Conservation (phyloP, 2,329 filamentous ascomycete genomes). For the Cryoendolithus antarcticus region DNA sequence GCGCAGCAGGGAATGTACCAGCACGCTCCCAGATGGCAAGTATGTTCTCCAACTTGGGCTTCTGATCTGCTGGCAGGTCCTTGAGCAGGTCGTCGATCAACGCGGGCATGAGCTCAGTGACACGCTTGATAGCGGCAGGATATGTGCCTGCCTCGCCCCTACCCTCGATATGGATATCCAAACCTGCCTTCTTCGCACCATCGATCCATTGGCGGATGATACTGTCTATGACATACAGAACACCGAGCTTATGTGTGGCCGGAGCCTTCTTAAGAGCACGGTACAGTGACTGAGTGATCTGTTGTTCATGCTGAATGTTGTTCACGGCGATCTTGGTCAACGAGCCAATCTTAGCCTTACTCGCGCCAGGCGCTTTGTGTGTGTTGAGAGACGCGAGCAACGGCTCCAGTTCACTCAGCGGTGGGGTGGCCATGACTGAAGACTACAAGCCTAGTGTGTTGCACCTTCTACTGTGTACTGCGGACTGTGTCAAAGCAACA, state of each 20-base stretch:
- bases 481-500: too few relatives aligned
- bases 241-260: slow-evolving; percentile 91
- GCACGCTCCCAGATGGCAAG: slow-evolving; percentile 97
- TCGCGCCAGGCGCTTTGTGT: slow-evolving; percentile 87
- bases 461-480: too few relatives aligned
- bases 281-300: slow-evolving; percentile 90
- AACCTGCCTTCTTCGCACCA: slow-evolving; percentile 75
- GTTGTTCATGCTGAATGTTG: slow-evolving; percentile 87
- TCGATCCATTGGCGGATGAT: slow-evolving; percentile 98
- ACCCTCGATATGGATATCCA: slow-evolving; percentile 50
- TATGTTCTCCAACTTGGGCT: slow-evolving; percentile 93
- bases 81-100: slow-evolving; percentile 93
- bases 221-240: slow-evolving; percentile 99
- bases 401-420: slow-evolving; percentile 81
- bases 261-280: slow-evolving; percentile 95
- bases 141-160: slow-evolving; percentile 81
- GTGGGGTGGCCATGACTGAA: slow-evolving; percentile 39
- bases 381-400: slow-evolving; percentile 83
- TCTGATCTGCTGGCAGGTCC: slow-evolving; percentile 83
- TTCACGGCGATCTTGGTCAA: slow-evolving; percentile 79
- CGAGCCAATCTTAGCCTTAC: slow-evolving; percentile 77
- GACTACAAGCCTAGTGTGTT: too few relatives aligned
- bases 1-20: slow-evolving; percentile 69
- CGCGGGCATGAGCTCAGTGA: slow-evolving; percentile 85
- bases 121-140: slow-evolving; percentile 88